Evolutionary conservation across 306 rosid species (phyloP), one percentile per base, ranked within the genome.

Genomic region (Sicyos edulis): DNA sequence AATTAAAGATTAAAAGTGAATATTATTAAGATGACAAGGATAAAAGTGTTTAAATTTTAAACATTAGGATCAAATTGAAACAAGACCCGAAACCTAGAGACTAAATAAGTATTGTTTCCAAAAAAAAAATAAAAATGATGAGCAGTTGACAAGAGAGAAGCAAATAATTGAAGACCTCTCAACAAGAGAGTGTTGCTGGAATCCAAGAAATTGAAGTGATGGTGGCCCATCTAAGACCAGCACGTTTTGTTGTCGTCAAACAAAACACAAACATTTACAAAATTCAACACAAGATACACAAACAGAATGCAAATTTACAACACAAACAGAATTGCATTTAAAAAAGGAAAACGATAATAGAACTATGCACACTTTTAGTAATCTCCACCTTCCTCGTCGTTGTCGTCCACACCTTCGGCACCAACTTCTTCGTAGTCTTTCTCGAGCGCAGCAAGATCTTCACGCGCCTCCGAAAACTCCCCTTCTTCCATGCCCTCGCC

Each of bases 401-500:
- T 32, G 37, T 90, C 98, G 7, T 91, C 98, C 0, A 67, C 95
- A 40, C 95, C 98, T 79, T 93, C 98, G 0, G 98, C 97, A 5
- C 98, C 98, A 71, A 93, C 98, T 68, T 93, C 98, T 82, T 93
- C 98, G 4, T 93, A 93, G 82, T 93, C 98, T 68, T 92, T 92
- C 91, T 93, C 98, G n/a, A 93, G 98, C 34, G 98, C 98, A 73
- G 98, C 98, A 5, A 93, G 89, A 84, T 93, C 98, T 80, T 93
- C 98, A 61, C 98, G 96, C 50, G 98, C 98, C 83, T 93, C 98
- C 0, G 98, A 93, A 81, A 93, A 93, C 83, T 93, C 98, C 15
- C 98, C 98, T 87, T 93, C 98, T 76, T 93, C 98, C 98, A 93
- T 93, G 44, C 98, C 98, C 70, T 93, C 98, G 63, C 98, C 98